Evolutionary conservation across 495 filamentous ascomycete species (phyloP), one percentile per base, ranked within the genome.

Genomic region (Lophiotrema nucula): DNA sequence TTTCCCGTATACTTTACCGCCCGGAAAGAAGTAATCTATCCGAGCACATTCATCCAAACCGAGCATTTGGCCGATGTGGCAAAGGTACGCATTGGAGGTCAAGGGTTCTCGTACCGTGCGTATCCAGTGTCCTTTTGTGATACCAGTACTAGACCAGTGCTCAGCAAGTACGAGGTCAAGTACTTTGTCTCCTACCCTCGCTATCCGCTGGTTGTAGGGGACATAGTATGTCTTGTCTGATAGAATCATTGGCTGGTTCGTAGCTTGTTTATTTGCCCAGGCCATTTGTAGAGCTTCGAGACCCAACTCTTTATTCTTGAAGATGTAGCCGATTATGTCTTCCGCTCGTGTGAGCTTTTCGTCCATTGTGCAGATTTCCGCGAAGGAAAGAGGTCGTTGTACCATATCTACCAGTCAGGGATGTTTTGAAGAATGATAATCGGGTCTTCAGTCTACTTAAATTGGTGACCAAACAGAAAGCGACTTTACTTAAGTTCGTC

Each of bases 261-360:
- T n/a, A n/a, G n/a, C n/a, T n/a, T n/a, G n/a, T n/a, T n/a, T n/a
- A n/a, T n/a, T n/a, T n/a, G n/a, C n/a, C n/a, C n/a, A n/a, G n/a
- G n/a, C n/a, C n/a, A n/a, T n/a, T n/a, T n/a, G n/a, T n/a, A 56
- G 43, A 2, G 53, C 53, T 25, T 47, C 43, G 13, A 47, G 28
- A 28, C 2, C 10, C 18, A 47, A 27, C 1, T 1, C 2, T 47
- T 56, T 56, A 33, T 47, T 25, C 3, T 15, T 16, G 53, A 56
- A 56, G 6, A 24, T 47, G 43, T 56, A 35, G 28, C 15, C 43
- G n/a, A 47, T 15, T 37, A 56, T 56, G 24, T 16, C 4, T 39
- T 56, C 53, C 22, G 23, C 27, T 4, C 35, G 31, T 15, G 15
- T 8, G 31, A 35, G 8, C 15, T 35, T n/a, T n/a, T n/a, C n/a